phyloP scores from a whole-genome alignment of 73 alveolate genomes.

The Tetrahymena malaccensis region DNA sequence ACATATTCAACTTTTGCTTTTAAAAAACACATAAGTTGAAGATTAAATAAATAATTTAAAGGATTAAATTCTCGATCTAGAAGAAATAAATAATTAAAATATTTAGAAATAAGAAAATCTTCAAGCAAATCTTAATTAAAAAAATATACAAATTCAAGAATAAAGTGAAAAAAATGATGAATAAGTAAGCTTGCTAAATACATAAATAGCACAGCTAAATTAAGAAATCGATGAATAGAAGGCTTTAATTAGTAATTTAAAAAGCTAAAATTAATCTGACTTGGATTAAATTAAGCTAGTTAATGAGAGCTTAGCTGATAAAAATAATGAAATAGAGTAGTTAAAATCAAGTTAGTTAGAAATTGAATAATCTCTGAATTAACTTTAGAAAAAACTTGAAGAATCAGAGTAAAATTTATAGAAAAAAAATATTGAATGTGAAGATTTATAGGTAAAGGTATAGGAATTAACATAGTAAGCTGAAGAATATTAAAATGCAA shows the following conservation, averaged over 20 bases:
- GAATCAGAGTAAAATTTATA: neutral
- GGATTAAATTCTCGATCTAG: neutral
- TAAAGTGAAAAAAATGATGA: neutral
- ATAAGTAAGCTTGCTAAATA: neutral
- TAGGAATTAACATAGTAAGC: neutral
- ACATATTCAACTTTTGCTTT: neutral
- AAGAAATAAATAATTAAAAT: neutral
- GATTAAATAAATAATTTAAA: neutral
- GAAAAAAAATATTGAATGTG: neutral
- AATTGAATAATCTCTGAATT: neutral
- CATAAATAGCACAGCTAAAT: neutral
- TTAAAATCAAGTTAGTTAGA: too few relatives aligned
- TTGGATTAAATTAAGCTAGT: neutral
- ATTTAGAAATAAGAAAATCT: neutral
- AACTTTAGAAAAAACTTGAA: neutral
- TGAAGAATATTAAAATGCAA: neutral
- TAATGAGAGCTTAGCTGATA: neutral
- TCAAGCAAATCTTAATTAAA: neutral
- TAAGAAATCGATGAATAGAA: neutral
- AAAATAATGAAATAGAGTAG: too few relatives aligned
- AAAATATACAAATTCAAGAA: neutral
- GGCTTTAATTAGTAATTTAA: too few relatives aligned
- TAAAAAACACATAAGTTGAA: neutral
- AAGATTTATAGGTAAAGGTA: neutral
- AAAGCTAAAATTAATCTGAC: neutral